phyloP scores from a whole-genome alignment of 805 yeast genomes.

The Saccharomyces kudriavzevii region DNA sequence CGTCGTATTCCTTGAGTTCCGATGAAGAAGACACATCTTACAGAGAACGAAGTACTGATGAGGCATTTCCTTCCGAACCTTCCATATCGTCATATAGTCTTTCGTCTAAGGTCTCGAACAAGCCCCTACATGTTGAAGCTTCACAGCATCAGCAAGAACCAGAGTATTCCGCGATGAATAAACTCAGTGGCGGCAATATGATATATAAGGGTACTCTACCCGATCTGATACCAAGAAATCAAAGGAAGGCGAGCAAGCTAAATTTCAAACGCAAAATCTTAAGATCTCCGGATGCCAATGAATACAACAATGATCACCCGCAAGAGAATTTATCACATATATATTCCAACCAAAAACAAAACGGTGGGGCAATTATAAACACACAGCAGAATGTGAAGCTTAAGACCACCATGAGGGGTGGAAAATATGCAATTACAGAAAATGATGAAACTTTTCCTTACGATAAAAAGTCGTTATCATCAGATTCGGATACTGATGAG shows the following conservation, averaged over 20 bases:
- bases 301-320: background rate
- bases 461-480: background rate
- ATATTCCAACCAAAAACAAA: background rate
- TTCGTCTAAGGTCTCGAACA: background rate
- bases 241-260: conserved; percentile 14
- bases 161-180: conserved; percentile 1
- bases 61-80: background rate
- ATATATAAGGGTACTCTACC: conserved; percentile 23
- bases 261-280: conserved; percentile 11
- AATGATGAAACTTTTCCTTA: background rate
- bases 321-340: conserved; percentile 2
- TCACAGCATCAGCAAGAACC: background rate
- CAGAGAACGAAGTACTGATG: background rate
- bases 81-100: background rate
- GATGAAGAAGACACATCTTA: background rate
- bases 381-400: background rate
- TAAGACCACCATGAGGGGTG: background rate
- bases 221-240: conserved; percentile 20
- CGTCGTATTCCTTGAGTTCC: background rate
- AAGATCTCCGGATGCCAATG: background rate
- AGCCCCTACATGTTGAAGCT: background rate
- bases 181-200: conserved; percentile 8
- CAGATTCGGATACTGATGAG: conserved; percentile 7
- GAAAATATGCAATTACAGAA: background rate
- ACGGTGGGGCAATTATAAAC: conserved; percentile 2